Evolutionary conservation across 179 eudicot species (phyloP).

Genomic region (Beta corolliflora): DNA sequence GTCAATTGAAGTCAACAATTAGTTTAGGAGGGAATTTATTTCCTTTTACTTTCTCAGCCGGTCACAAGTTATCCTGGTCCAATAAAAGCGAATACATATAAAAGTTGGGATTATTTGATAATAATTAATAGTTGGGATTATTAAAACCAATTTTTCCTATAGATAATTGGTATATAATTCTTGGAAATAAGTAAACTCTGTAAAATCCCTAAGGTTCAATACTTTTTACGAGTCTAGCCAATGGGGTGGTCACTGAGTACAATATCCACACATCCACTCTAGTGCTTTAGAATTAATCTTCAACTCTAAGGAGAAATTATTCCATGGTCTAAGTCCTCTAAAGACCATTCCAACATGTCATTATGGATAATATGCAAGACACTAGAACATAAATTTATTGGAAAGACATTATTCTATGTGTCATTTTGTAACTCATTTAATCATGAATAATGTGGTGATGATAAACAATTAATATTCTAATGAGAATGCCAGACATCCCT

Average conservation of each 20-base stretch:
- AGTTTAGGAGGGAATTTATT: too few species aligned
- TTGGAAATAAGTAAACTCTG: too few species aligned
- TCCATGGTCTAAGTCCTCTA: background rate
- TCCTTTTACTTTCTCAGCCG: too few species aligned
- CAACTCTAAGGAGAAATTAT: background rate
- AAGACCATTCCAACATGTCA: background rate
- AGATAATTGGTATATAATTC: too few species aligned
- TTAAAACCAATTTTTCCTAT: too few species aligned
- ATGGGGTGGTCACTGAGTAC: background rate
- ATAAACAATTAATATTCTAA: background rate
- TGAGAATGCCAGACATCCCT: conserved; percentile 13
- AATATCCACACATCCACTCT: too few species aligned
- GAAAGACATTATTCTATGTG: background rate
- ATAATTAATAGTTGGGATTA: too few species aligned
- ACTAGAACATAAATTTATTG: background rate
- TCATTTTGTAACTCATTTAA: background rate
- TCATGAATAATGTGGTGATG: background rate
- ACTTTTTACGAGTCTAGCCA: background rate
- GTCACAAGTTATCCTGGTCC: too few species aligned
- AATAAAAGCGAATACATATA: too few species aligned
- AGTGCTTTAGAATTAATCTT: background rate
- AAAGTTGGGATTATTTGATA: too few species aligned
- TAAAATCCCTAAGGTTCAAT: too few species aligned
- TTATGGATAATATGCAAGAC: background rate
- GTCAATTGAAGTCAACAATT: too few species aligned